These are phyloP conservation scores for Suhomyces taliae DNA, from an alignment of 1,139 yeast species.

Conservation along the genomic window DNA sequence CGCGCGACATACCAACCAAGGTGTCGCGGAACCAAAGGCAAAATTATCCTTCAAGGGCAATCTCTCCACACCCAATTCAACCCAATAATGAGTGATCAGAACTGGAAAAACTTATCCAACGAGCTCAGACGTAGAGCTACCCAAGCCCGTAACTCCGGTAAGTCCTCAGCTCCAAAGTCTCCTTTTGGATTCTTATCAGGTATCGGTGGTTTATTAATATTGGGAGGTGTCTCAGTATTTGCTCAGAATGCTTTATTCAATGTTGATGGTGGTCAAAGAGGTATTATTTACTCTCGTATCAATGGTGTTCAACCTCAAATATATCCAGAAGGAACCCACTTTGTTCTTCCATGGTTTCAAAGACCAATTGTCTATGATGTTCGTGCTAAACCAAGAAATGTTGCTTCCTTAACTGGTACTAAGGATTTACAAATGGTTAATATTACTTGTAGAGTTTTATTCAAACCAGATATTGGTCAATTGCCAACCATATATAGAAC, in stretches of 20 bases:
- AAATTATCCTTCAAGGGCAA: background rate
- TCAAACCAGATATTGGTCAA: conserved; percentile 78
- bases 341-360: conserved; percentile 92
- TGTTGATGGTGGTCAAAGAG: conserved; percentile 99
- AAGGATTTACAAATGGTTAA: conserved; percentile 99
- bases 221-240: conserved; percentile 71
- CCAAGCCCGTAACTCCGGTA: conserved; percentile 41
- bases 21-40: background rate
- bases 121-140: conserved; percentile 68
- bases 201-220: conserved; percentile 67
- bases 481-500: conserved; percentile 88
- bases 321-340: conserved; percentile 93
- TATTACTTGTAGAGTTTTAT: conserved; percentile 94
- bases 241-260: conserved; percentile 81
- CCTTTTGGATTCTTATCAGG: conserved; percentile 72
- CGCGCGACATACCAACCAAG: background rate
- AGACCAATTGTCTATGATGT: conserved; percentile 92
- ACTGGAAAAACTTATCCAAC: conserved; percentile 67
- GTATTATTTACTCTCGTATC: conserved; percentile 85
- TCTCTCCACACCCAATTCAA: background rate
- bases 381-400: conserved; percentile 95
- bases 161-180: conserved; percentile 46
- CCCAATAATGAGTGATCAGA: conserved; percentile 46
- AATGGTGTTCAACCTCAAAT: conserved; percentile 85
- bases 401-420: conserved; percentile 96